These are phyloP conservation scores for Diaporthe sp. DNA, from an alignment of 2,329 filamentous ascomycete genomes.

Conservation along the genomic window DNA sequence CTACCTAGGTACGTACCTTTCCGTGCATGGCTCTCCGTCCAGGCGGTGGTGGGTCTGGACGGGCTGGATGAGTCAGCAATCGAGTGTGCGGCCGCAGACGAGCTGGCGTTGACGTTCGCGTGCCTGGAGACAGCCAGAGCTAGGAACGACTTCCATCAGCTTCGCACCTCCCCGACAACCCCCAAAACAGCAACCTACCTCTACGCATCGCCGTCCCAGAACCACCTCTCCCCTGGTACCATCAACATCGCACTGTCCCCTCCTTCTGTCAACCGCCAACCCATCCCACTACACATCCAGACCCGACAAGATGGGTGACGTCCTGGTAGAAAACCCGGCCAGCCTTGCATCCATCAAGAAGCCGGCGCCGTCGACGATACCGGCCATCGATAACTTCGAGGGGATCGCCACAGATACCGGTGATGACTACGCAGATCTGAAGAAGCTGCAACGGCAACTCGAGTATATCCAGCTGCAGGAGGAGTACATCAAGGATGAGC, in stretches of 20 bases:
- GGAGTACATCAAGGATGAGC: conserved; percentile 99
- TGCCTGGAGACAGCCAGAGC: conserved; percentile 36
- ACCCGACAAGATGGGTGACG: conserved; percentile 80
- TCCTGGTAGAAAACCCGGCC: conserved; percentile 84
- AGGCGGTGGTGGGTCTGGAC: not conserved
- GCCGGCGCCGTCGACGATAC: conserved; percentile 82
- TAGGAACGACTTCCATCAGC: conserved; percentile 29
- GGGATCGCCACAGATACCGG: conserved; percentile 83
- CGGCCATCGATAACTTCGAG: conserved; percentile 91
- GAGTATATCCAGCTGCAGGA: conserved; percentile 99
- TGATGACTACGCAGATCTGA: conserved; percentile 95
- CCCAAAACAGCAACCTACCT: conserved; percentile 33
- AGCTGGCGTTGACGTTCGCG: conserved; percentile 42
- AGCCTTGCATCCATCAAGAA: conserved; percentile 86
- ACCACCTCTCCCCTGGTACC: not conserved
- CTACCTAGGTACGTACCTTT: not conserved
- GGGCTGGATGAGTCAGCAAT: conserved; percentile 29
- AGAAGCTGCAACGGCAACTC: conserved; percentile 95
- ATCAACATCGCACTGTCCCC: not conserved
- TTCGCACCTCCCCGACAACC: conserved; percentile 15
- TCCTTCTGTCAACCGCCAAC: not conserved
- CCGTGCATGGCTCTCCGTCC: too few species aligned
- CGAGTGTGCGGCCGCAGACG: conserved; percentile 14
- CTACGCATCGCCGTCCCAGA: conserved; percentile 23
- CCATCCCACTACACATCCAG: conserved; percentile 14